Conservation (phyloP, 305 asterid genomes). For the Fraxinus baroniana region DNA sequence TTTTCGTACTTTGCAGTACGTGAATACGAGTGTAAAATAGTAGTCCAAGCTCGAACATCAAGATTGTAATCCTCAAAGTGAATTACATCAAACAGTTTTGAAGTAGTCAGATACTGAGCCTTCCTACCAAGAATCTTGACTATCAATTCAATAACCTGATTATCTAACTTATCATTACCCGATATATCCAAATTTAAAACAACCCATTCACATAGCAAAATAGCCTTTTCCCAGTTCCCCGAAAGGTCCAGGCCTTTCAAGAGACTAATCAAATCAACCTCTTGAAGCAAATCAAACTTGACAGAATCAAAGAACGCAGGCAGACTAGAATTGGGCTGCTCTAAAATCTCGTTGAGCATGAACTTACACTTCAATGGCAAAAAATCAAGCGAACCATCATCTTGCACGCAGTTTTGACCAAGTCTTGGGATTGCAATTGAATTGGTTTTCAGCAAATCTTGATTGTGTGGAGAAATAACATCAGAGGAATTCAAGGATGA, state of each 20-base stretch:
- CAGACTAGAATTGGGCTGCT: conserved; percentile 51
- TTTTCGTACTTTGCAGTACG: conserved; percentile 79
- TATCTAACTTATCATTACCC: conserved; percentile 54
- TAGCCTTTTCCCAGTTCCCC: conserved; percentile 62
- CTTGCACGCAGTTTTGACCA: conserved; percentile 22
- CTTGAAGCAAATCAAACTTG: conserved; percentile 50
- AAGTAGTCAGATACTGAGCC: conserved; percentile 65
- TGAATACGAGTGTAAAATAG: conserved; percentile 73
- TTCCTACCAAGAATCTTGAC: conserved; percentile 80
- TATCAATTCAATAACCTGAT: conserved; percentile 74
- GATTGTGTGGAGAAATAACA: conserved; percentile 33
- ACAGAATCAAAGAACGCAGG: conserved; percentile 57
- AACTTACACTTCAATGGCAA: conserved; percentile 70
- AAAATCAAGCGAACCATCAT: conserved; percentile 57
- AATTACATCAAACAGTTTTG: conserved; percentile 77
- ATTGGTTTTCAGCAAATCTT: conserved; percentile 36
- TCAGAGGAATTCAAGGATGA: conserved; percentile 39
- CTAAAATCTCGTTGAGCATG: conserved; percentile 57
- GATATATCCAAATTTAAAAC: conserved; percentile 50
- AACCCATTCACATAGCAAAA: conserved; percentile 84
- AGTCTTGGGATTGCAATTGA: conserved; percentile 39
- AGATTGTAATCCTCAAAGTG: conserved; percentile 54
- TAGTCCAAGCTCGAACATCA: conserved; percentile 83
- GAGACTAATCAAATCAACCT: conserved; percentile 67
- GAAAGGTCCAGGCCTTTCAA: conserved; percentile 72